phyloP scores from a whole-genome alignment of 192 early-diverging fungal genomes.

The Dissophora globulifera region DNA sequence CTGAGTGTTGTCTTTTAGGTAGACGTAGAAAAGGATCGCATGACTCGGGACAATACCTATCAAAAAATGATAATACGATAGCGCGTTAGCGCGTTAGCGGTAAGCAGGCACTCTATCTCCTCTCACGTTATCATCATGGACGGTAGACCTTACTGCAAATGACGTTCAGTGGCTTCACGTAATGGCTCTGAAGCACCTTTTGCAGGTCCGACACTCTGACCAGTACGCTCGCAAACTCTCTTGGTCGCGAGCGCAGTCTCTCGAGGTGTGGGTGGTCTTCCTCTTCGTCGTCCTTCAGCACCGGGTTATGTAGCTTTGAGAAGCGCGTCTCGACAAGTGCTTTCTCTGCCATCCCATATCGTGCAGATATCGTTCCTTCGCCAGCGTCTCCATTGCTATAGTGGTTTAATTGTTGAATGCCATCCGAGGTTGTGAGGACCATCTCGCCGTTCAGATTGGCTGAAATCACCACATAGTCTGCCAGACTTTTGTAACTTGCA shows the following conservation, averaged over 20 bases:
- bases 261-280: conserved; percentile 40
- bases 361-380: background rate
- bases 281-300: conserved; percentile 17
- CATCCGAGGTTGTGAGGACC: conserved; percentile 68
- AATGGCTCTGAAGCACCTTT: conserved; percentile 80
- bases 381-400: background rate
- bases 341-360: conserved; percentile 48
- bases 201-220: conserved; percentile 80
- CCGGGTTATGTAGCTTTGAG: conserved; percentile 22
- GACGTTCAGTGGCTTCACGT: conserved; percentile 79
- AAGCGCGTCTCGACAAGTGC: conserved; percentile 39
- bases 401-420: conserved; percentile 67
- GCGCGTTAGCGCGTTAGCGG: too few species aligned
- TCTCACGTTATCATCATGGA: too few species aligned
- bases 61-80: background rate
- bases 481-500: conserved; percentile 71
- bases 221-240: conserved; percentile 70
- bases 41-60: conserved; percentile 27
- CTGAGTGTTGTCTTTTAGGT: conserved; percentile 18
- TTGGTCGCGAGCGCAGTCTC: conserved; percentile 41
- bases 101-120: too few species aligned
- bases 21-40: conserved; percentile 34
- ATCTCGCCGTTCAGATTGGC: conserved; percentile 80
- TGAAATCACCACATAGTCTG: conserved; percentile 69
- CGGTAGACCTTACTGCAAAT: conserved; percentile 71